phyloP scores from a whole-genome alignment of 305 asterid genomes.

The Solanum chacoense region DNA sequence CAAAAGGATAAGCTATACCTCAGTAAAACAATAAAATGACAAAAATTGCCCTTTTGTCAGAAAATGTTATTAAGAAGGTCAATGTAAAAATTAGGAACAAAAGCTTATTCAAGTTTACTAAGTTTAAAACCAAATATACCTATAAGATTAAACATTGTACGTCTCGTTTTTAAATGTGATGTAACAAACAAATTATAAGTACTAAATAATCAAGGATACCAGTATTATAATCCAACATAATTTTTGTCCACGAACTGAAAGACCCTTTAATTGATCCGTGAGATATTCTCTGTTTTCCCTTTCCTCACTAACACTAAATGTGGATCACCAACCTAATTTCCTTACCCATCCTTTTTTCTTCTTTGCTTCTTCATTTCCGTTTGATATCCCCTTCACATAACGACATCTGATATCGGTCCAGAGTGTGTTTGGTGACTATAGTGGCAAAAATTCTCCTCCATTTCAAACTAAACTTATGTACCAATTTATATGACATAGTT shows the following conservation, averaged over 20 bases:
- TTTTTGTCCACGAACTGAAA: not conserved
- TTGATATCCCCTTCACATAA: not conserved
- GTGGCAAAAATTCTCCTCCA: not conserved
- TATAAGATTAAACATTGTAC: not conserved
- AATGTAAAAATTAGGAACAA: not conserved
- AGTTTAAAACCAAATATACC: not conserved
- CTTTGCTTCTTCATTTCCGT: not conserved
- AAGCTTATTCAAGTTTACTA: not conserved
- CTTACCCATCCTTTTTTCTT: not conserved
- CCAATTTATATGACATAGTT: not conserved
- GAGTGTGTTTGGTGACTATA: not conserved
- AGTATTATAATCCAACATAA: not conserved
- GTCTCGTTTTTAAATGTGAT: not conserved
- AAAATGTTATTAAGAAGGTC: not conserved
- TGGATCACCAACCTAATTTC: not conserved
- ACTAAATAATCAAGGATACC: not conserved
- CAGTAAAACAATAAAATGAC: not conserved
- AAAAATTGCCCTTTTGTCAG: not conserved
- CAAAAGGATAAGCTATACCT: not conserved
- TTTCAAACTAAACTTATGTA: not conserved
- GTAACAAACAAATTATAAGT: not conserved
- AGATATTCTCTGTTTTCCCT: not conserved
- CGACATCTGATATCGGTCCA: not conserved
- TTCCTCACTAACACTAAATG: not conserved
- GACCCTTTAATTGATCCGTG: not conserved